Conservation (phyloP, 2,329 filamentous ascomycete genomes). For the Blastomyces gilchristii region DNA sequence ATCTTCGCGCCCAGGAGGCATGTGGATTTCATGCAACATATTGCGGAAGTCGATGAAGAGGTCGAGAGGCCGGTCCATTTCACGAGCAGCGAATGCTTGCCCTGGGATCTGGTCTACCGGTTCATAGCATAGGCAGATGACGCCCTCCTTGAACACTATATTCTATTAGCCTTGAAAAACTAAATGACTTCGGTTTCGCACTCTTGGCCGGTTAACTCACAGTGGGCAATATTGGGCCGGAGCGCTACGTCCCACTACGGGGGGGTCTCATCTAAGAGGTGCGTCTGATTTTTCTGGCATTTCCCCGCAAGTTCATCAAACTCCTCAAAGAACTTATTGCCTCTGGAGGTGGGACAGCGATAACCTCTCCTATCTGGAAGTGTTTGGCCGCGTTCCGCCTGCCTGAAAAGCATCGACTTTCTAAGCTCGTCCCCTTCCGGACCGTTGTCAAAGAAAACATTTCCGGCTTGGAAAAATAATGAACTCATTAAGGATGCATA, state of each 20-base stretch:
- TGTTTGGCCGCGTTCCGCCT: constrained; percentile 30
- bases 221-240: constrained; percentile 35
- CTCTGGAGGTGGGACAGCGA: constrained; percentile 30
- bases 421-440: constrained; percentile 27
- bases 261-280: constrained; percentile 24
- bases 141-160: constrained; percentile 38
- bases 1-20: constrained; percentile 24
- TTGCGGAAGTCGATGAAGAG: constrained; percentile 38
- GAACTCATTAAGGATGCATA: constrained; percentile 30
- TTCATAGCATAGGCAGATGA: constrained; percentile 24
- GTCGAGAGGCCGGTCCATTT: constrained; percentile 31
- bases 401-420: constrained; percentile 32
- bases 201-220: constrained; percentile 14
- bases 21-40: constrained; percentile 16
- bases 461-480: constrained; percentile 29
- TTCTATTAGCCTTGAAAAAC: background rate
- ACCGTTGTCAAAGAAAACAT: constrained; percentile 27
- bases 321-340: constrained; percentile 21
- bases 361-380: constrained; percentile 31
- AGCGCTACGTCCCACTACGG: constrained; percentile 33
- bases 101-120: constrained; percentile 22
- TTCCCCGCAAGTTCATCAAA: constrained; percentile 13
- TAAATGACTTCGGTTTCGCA: background rate
- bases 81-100: constrained; percentile 29
- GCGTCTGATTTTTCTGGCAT: constrained; percentile 25